Evolutionary conservation across 208 protist genomes (phyloP), one percentile per base, ranked within the genome.

Genomic region (Sergeia podlipaevii): DNA sequence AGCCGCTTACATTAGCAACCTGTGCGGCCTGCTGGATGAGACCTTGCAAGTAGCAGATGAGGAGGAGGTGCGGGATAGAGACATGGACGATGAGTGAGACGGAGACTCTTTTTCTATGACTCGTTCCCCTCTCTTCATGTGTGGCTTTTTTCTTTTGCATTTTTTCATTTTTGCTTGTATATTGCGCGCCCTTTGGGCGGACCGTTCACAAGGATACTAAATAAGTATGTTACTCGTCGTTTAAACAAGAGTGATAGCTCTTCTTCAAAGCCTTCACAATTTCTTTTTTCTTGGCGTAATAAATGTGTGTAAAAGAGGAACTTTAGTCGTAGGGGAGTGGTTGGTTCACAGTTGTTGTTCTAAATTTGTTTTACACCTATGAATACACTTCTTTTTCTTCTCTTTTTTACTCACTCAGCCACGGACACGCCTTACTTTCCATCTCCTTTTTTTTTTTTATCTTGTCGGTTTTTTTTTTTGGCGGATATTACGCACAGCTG

Each of bases 21-120:
- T 95, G 28, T 89, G 82, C 49, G 60, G 60, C 21, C 29, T 89
- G 8, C 46, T 95, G 4, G 84, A 95, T 53, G 88, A 95, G 44
- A 83, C 78, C 26, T 62, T 95, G 59, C 88, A 95, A 57, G 84
- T 95, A 30, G 73, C 73, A 10, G 88, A 95, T 47, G 88, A 95
- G 51, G 84, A 78, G 4, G 88, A 95, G 54, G 88, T 95, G 60
- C 59, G 76, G 27, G 88, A 95, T 43, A 58, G 73, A 26, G 88
- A 95, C 48, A 23, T 71, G 2, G 60, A 65, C 8, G 64, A 60
- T 11, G 61, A 65, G 5, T 60, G 47, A 7, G 44, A 1, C 7
- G 60, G 41, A 17, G 42, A 38, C 26, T 30, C n/a, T n/a, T n/a
- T n/a, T n/a, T n/a, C n/a, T n/a, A n/a, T n/a, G n/a, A n/a, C n/a